A percentile compares a stretch with the other conserved stretches of the same genome.
Conservation (phyloP, 2,329 filamentous ascomycete genomes). For the Hirsutella minnesotensis region DNA sequence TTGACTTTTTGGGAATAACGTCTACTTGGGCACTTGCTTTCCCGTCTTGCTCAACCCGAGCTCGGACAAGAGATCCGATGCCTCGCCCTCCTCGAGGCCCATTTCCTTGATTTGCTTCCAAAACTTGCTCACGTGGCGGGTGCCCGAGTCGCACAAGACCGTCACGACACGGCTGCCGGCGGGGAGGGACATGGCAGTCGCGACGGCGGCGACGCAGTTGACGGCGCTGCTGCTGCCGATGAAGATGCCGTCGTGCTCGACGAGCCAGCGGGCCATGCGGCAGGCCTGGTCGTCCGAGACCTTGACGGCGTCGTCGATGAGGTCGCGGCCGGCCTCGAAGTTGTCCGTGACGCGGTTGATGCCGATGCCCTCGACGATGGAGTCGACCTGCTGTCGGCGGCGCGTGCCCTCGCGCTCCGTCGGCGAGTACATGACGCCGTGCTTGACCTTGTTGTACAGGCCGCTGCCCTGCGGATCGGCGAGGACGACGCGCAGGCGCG, state of each 20-base stretch:
- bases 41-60: conserved; percentile 28
- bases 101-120: conserved; percentile 63
- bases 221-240: conserved; percentile 92
- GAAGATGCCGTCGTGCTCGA: conserved; percentile 92
- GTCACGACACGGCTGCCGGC: conserved; percentile 61
- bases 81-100: conserved; percentile 48
- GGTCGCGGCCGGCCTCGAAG: conserved; percentile 73
- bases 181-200: conserved; percentile 51
- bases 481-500: conserved; percentile 58
- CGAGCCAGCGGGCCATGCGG: conserved; percentile 90
- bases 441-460: conserved; percentile 79
- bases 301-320: conserved; percentile 82
- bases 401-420: conserved; percentile 88
- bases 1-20: too few relatives aligned
- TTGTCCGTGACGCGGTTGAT: conserved; percentile 92
- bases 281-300: conserved; percentile 84
- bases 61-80: conserved; percentile 35
- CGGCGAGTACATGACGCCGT: conserved; percentile 88
- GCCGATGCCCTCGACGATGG: conserved; percentile 89
- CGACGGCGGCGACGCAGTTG: conserved; percentile 76
- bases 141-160: conserved; percentile 75
- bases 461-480: conserved; percentile 93
- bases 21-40: background rate
- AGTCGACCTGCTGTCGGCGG: conserved; percentile 83
- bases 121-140: conserved; percentile 72